Conservation (phyloP, 352 stramenopile genomes). For the Pythium sukuiense region DNA sequence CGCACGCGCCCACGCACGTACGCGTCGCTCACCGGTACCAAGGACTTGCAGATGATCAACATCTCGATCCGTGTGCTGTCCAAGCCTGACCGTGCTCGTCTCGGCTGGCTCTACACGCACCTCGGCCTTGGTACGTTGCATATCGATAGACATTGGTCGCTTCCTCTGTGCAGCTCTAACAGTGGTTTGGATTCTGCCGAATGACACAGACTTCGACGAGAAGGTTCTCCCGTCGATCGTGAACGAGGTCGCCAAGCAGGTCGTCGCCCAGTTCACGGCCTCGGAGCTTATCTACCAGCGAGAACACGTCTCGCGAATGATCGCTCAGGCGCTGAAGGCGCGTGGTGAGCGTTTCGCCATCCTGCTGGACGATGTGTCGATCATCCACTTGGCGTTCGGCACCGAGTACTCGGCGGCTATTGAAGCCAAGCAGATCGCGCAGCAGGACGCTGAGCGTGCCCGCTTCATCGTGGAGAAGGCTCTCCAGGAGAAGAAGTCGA, state of each 20-base stretch:
- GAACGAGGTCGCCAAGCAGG: conserved; percentile 99
- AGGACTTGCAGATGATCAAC: conserved; percentile 99
- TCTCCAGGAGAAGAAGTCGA: conserved; percentile 99
- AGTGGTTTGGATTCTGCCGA: background rate
- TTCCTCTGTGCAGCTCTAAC: too few species aligned
- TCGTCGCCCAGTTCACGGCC: conserved; percentile 99
- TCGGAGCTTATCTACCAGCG: conserved; percentile 99
- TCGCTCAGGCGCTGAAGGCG: conserved; percentile 83
- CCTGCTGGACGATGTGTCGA: conserved; percentile 97
- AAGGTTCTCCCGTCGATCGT: conserved; percentile 98
- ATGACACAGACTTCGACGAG: conserved; percentile 94
- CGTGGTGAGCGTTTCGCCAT: conserved; percentile 93
- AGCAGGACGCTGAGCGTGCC: conserved; percentile 98
- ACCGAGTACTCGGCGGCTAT: conserved; percentile 98
- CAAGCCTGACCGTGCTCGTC: conserved; percentile 90
- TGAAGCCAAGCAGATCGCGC: conserved; percentile 99
- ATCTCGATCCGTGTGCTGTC: conserved; percentile 98
- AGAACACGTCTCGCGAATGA: conserved; percentile 95
- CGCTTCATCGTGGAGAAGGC: conserved; percentile 99
- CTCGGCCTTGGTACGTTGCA: conserved; percentile 84
- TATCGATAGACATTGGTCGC: too few species aligned
- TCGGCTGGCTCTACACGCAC: conserved; percentile 97
- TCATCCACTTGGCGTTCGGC: conserved; percentile 99
- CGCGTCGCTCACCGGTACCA: conserved; percentile 89
- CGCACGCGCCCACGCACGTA: conserved; percentile 93